Evolutionary conservation across 768 basidiomycete genomes (phyloP).

Genomic region (Boletus fagicola): DNA sequence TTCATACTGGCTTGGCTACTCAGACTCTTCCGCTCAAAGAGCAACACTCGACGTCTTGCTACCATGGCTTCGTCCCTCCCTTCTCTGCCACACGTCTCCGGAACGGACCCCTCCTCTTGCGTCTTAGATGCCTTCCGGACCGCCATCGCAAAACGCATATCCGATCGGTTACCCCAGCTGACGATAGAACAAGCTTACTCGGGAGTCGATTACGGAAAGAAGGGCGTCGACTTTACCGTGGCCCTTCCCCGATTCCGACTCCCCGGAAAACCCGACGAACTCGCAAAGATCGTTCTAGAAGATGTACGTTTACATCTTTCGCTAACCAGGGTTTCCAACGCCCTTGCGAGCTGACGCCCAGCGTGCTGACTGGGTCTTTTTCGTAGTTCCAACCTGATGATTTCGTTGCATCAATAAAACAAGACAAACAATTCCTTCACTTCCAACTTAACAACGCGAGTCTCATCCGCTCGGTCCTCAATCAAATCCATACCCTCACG

Average conservation of each 20-base stretch:
- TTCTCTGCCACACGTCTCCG: conserved; percentile 40
- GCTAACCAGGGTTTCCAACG: not conserved
- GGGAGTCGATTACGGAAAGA: conserved; percentile 89
- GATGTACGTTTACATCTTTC: conserved; percentile 47
- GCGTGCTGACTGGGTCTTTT: not conserved
- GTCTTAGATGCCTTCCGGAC: conserved; percentile 76
- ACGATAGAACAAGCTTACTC: conserved; percentile 75
- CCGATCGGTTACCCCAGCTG: conserved; percentile 61
- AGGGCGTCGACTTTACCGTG: conserved; percentile 90
- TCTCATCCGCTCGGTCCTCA: conserved; percentile 64
- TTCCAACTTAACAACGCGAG: conserved; percentile 69
- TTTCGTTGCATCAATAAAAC: conserved; percentile 66
- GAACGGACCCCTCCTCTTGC: conserved; percentile 61
- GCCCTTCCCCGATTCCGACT: conserved; percentile 90
- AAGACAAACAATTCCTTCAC: conserved; percentile 79
- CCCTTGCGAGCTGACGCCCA: too few relatives aligned
- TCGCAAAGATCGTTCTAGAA: conserved; percentile 70
- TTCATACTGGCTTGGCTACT: conserved; percentile 11
- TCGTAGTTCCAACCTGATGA: conserved; percentile 81
- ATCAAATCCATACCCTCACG: conserved; percentile 72
- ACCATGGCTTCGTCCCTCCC: conserved; percentile 37
- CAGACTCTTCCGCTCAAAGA: not conserved
- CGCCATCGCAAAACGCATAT: conserved; percentile 73
- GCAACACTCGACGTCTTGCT: conserved; percentile 5
- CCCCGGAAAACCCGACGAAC: conserved; percentile 76